Percentiles rank a stretch among this genome's conserved stretches.
phyloP scores from a whole-genome alignment of 805 yeast genomes.

The Candida nemodendra region DNA sequence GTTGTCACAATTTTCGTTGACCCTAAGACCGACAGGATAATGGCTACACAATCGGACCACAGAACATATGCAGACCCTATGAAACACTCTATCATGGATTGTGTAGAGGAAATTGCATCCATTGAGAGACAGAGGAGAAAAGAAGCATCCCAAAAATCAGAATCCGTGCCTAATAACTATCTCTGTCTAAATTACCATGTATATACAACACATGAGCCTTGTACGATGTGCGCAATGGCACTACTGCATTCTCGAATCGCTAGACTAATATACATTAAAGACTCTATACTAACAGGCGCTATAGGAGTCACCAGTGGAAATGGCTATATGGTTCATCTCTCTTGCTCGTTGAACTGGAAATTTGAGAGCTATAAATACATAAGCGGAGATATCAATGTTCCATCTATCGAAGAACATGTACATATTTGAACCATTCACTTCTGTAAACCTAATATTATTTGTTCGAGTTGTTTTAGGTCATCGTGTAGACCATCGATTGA shows the following conservation, averaged over 20 bases:
- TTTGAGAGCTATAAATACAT: conserved; percentile 49
- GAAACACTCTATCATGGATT: conserved; percentile 73
- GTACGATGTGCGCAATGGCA: conserved; percentile 97
- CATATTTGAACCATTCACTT: conserved; percentile 17
- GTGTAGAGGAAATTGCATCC: conserved; percentile 63
- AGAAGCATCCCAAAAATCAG: conserved; percentile 1
- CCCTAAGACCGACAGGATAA: conserved; percentile 42
- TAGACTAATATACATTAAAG: conserved; percentile 58
- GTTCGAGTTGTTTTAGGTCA: conserved; percentile 22
- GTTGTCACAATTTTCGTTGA: conserved; percentile 64
- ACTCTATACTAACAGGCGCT: conserved; percentile 52
- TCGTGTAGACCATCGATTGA: conserved; percentile 18
- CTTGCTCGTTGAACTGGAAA: conserved; percentile 78
- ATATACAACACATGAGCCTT: conserved; percentile 92
- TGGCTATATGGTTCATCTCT: conserved; percentile 71
- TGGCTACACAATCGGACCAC: conserved; percentile 40
- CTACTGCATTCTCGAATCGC: conserved; percentile 84
- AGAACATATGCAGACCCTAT: conserved; percentile 49
- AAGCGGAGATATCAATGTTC: conserved; percentile 13
- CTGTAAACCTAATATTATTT: conserved; percentile 7
- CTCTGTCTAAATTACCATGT: conserved; percentile 76
- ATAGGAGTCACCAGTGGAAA: conserved; percentile 57
- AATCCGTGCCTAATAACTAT: conserved; percentile 39
- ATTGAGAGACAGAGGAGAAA: conserved; percentile 45
- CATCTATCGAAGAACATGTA: conserved; percentile 23